Percentiles rank a stretch among this genome's conserved stretches.
These are phyloP conservation scores for Malassezia cuniculi DNA, from an alignment of 1,284 basidiomycete species.

Conservation along the genomic window DNA sequence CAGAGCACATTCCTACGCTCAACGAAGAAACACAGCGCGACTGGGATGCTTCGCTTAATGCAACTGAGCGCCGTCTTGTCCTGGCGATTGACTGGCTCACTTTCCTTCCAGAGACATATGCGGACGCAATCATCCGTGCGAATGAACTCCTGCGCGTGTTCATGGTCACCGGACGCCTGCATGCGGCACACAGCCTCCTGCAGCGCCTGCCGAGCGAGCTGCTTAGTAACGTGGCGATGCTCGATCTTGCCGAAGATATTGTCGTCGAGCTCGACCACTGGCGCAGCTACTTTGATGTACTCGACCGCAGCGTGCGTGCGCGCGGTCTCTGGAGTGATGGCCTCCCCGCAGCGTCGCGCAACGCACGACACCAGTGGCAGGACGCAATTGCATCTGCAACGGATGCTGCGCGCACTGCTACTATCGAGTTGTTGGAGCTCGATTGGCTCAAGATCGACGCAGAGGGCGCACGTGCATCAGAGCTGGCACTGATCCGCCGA, in stretches of 20 bases:
- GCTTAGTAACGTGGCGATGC: slow-evolving; percentile 13
- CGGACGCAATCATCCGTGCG: slow-evolving; percentile 37
- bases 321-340: slow-evolving; percentile 23
- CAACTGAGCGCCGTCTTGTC: slow-evolving; percentile 52
- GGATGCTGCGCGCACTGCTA: slow-evolving; percentile 45
- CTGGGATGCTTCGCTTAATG: slow-evolving; percentile 9
- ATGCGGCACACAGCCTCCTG: slow-evolving; percentile 33
- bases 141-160: slow-evolving; percentile 35
- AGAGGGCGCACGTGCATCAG: slow-evolving; percentile 49
- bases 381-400: slow-evolving; percentile 34
- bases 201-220: slow-evolving; percentile 31
- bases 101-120: slow-evolving; percentile 49
- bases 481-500: slow-evolving; percentile 67
- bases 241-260: slow-evolving; percentile 21
- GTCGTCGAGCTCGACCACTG: slow-evolving; percentile 34
- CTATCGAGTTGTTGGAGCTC: slow-evolving; percentile 47
- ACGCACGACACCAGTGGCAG: slow-evolving; percentile 25
- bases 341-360: slow-evolving; percentile 12
- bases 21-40: too few species aligned
- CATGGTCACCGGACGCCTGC: slow-evolving; percentile 27
- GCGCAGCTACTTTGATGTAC: slow-evolving; percentile 35
- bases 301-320: slow-evolving; percentile 27
- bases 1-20: slow-evolving; percentile 52
- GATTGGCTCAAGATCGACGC: slow-evolving; percentile 49
- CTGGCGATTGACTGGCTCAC: slow-evolving; percentile 89